Percentiles rank a stretch among this genome's conserved stretches.
Conservation (phyloP, 306 rosid genomes). For the Luffa aegyptiaca region DNA sequence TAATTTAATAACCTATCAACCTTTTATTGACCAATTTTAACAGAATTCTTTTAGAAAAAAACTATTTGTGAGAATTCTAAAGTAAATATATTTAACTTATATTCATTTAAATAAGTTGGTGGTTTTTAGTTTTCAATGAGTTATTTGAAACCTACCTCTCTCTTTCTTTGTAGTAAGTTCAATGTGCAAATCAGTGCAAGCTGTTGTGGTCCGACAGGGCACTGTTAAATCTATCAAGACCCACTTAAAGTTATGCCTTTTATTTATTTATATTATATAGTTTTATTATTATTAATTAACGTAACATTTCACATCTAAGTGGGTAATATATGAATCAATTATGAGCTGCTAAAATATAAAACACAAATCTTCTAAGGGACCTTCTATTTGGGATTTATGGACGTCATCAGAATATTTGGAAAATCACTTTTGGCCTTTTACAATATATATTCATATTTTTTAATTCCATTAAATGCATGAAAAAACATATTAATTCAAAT, state of each 20-base stretch:
- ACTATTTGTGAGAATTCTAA: no score
- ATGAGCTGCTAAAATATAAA: conserved; percentile 1
- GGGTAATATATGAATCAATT: background rate
- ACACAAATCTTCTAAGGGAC: background rate
- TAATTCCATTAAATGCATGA: background rate
- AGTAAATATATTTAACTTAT: no score
- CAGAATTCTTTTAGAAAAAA: no score
- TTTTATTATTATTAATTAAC: background rate
- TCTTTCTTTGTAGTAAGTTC: background rate
- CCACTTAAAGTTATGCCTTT: background rate
- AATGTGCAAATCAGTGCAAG: background rate
- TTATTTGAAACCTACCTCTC: background rate
- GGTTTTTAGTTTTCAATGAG: background rate
- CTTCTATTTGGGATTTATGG: background rate
- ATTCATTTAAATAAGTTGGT: background rate
- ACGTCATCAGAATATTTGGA: background rate
- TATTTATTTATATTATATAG: background rate
- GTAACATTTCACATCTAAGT: background rate
- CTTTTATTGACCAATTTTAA: no score
- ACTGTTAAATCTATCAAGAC: background rate
- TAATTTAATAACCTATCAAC: no score
- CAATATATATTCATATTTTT: background rate
- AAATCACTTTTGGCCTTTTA: background rate
- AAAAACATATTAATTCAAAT: background rate
- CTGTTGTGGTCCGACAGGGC: background rate